Percentiles rank a stretch among this genome's conserved stretches.
phyloP scores from a whole-genome alignment of 352 stramenopile species.

The Phytophthora aleatoria region DNA sequence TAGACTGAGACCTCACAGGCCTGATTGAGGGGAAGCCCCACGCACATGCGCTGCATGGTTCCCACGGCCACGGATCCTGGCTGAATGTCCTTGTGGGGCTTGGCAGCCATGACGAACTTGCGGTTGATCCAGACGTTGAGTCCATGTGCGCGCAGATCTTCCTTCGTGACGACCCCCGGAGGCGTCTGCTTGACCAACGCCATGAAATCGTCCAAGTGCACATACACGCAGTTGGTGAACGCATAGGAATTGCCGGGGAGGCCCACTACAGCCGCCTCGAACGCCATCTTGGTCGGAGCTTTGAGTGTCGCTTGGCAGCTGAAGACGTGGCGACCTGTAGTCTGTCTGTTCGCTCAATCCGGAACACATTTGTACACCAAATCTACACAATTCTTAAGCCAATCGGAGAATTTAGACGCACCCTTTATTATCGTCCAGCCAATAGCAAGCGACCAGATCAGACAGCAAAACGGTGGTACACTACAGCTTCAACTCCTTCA shows the following conservation, averaged over 20 bases:
- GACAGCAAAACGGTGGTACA: neutral
- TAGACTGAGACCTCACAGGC: conserved; percentile 69
- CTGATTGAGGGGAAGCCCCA: conserved; percentile 69
- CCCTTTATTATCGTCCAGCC: neutral
- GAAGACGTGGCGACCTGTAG: conserved; percentile 17
- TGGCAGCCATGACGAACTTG: conserved; percentile 84
- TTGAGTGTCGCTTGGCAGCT: neutral
- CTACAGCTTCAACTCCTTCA: conserved; percentile 15
- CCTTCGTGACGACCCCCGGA: conserved; percentile 62
- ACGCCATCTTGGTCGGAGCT: conserved; percentile 41
- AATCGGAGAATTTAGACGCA: conserved; percentile 19
- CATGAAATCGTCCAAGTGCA: conserved; percentile 79
- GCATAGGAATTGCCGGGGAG: conserved; percentile 80
- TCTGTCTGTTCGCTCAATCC: conserved; percentile 4
- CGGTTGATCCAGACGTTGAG: conserved; percentile 85
- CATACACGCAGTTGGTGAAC: conserved; percentile 86
- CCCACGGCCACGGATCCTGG: conserved; percentile 67
- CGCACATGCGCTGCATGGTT: conserved; percentile 81
- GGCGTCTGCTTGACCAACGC: conserved; percentile 68
- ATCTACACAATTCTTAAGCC: conserved; percentile 5
- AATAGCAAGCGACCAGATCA: conserved; percentile 14
- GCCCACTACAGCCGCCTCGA: conserved; percentile 64
- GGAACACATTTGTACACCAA: conserved; percentile 11
- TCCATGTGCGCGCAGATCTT: conserved; percentile 71
- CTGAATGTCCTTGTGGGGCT: conserved; percentile 72